Base-by-base conservation (phyloP, 2,329 filamentous ascomycete genomes). In the Cladorrhinum sp. region DNA sequence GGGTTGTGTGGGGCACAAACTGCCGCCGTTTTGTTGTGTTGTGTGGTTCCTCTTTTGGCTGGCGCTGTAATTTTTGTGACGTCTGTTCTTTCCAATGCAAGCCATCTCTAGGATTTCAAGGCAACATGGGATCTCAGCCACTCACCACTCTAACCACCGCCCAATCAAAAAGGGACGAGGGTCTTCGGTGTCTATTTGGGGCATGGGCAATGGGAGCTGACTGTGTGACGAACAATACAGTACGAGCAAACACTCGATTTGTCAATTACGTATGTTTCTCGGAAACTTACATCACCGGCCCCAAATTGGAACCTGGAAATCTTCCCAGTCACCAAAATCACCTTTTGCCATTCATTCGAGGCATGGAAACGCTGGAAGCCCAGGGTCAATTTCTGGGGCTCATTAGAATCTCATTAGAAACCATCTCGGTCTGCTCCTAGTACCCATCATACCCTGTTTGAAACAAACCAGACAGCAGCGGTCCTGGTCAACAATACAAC, bases 1-100 rank as follows among this genome's bases (percentile, higher is more conserved):
- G 42, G 42, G 54, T 28, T 18, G 36, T 54, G 56, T 57, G 59
- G 55, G 57, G 57, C 21, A 33, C 46, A 55, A 61, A 61, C 56
- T 61, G 56, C 62, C 59, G 56, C 59, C 56, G 59, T 61, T 59
- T 49, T 55, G 4, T 28, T n/a, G n/a, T n/a, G n/a, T 55, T 53
- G n/a, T 28, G 16, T 46, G 16, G 42, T 46, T 46, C 42, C 18
- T 46, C 18, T 21, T 16, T 21, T 20, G 33, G 33, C 5, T 20
- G 28, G 52, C 14, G 20, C 52, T 46, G 42, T 46, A 46, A 46
- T 46, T 46, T 46, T 46, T 46, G 42, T 46, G 42, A 46, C 42
- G 42, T 46, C 16, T 46, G 42, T 46, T 46, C 33, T 36, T 16
- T 16, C 14, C 39, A 23, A 24, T 60, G 58, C 28, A 55, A 48